These are phyloP conservation scores for Schwanniomyces yamadae DNA, from an alignment of 805 yeast genomes.

Conservation along the genomic window DNA sequence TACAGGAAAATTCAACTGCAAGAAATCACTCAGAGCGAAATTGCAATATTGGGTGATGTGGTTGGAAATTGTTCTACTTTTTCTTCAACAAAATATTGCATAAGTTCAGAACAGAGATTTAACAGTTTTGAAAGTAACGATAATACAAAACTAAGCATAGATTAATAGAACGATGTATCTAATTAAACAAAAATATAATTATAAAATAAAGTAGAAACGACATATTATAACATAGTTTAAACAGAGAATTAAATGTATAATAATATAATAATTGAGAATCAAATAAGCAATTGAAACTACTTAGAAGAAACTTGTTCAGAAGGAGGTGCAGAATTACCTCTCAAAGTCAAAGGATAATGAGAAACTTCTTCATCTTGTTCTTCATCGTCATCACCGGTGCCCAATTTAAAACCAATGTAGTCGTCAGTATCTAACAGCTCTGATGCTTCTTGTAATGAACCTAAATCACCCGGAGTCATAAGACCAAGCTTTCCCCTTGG, in stretches of 20 bases:
- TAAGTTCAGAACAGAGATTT: not conserved
- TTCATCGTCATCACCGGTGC: conserved; percentile 44
- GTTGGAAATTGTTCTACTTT: not conserved
- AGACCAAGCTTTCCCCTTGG: conserved; percentile 73
- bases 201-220: not conserved
- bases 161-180: not conserved
- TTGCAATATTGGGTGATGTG: not conserved
- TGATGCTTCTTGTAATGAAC: conserved; percentile 89
- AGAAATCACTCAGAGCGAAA: too few species aligned
- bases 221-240: not conserved
- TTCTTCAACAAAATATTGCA: not conserved
- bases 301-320: too few species aligned
- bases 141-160: not conserved
- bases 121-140: too few species aligned
- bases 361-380: conserved; percentile 34
- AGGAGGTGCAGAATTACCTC: conserved; percentile 34
- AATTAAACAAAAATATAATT: not conserved
- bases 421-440: conserved; percentile 72
- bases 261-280: not conserved
- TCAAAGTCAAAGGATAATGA: conserved; percentile 47
- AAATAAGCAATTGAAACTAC: too few species aligned
- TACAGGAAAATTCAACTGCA: not conserved
- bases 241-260: not conserved
- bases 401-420: conserved; percentile 59
- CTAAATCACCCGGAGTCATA: conserved; percentile 98